Base-by-base conservation (phyloP, 1,139 yeast species). In the Nadsonia starkeyi-henricii region DNA sequence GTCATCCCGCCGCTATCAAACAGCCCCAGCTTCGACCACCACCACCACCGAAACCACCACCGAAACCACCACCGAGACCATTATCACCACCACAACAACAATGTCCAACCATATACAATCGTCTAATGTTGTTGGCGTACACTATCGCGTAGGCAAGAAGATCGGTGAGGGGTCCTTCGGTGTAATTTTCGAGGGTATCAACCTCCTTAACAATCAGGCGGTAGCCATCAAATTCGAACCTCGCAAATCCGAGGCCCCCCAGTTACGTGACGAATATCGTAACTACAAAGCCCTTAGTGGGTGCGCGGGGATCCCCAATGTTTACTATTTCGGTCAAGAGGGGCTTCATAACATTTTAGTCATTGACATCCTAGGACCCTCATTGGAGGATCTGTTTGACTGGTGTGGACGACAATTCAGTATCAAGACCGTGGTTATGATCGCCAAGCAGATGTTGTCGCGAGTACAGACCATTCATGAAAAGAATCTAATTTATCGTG, bases 81-180 rank as follows among this genome's bases (percentile, higher is more conserved):
- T 23, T 23, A 23, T 5, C 5, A 23, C n/a, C 37, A 23, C 30
- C 2, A 41, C 21, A 18, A n/a, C 41, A 42, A 49, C 30, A 37
- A 59, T 55, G 61, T 57, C 59, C 28, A 63, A 62, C 51, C 58
- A 62, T 48, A 69, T 64, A 53, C 63, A 69, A 47, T 65, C 71
- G 44, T 9, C 23, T 5, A 67, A 66, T 61, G 77, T 78, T 46
- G 81, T 78, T 47, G 84, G 84, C 48, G 73, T 77, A 45, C 97
- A 91, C 71, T 91, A 86, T 70, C 88, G 91, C 56, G 88, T 91
- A 52, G 98, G 96, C 46, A 88, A 88, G 64, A 91, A 91, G 69
- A 91, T 91, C 52, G 98, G 98, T 42, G 97, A 91, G 67, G 98
- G 98, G 19, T 89, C 97, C 1, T 91, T 91, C 70, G 98, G 98